Conservation (phyloP, 2,329 filamentous ascomycete species). For the Calonectria hawksworthii region DNA sequence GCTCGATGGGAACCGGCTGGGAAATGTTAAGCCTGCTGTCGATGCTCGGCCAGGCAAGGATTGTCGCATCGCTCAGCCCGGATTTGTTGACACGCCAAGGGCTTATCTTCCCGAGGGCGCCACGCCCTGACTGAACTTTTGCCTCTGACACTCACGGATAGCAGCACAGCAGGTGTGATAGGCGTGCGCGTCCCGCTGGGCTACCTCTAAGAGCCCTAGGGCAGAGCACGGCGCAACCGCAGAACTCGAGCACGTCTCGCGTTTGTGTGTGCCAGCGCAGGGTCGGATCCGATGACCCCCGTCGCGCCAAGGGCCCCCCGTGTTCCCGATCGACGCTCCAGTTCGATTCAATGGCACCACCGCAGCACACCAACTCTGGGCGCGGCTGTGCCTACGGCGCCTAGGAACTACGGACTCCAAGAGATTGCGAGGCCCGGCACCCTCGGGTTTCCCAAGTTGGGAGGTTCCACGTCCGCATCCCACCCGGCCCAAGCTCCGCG, state of each 20-base stretch:
- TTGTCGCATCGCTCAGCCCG: constrained; percentile 18
- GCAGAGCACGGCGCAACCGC: neutral
- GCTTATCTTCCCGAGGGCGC: constrained; percentile 17
- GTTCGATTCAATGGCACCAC: constrained; percentile 17
- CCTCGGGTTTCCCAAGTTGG: constrained; percentile 45
- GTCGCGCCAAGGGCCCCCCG: constrained; percentile 12
- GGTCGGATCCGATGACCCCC: constrained; percentile 25
- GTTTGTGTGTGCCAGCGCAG: constrained; percentile 23
- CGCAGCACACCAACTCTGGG: constrained; percentile 9
- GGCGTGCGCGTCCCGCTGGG: constrained; percentile 26
- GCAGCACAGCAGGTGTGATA: neutral
- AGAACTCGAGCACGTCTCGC: neutral
- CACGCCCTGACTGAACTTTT: neutral
- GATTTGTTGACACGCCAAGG: constrained; percentile 18
- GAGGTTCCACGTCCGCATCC: constrained; percentile 27
- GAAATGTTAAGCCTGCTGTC: constrained; percentile 25
- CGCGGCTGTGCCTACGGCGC: constrained; percentile 4
- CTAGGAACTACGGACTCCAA: constrained; percentile 7
- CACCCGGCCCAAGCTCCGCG: constrained; percentile 32
- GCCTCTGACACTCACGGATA: constrained; percentile 25
- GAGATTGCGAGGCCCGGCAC: constrained; percentile 23
- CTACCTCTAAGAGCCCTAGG: neutral
- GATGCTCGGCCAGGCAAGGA: constrained; percentile 31
- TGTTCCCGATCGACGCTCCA: constrained; percentile 30
- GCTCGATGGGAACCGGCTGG: neutral